phyloP scores from a whole-genome alignment of 139 green algal species.

The Astrephomene gubernaculifera region DNA sequence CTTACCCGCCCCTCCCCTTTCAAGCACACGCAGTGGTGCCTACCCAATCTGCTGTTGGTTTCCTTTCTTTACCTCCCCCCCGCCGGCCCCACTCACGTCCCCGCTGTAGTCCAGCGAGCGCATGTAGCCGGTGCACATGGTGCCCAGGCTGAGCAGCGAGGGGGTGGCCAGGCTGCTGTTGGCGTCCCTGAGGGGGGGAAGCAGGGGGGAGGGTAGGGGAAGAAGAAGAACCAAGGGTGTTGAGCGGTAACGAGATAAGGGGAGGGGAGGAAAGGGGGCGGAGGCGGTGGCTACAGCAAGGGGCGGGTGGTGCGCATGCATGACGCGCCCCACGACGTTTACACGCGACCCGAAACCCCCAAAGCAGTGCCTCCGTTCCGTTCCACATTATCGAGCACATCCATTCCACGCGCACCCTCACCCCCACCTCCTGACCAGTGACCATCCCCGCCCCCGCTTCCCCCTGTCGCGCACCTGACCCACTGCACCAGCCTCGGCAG shows the following conservation, averaged over 20 bases:
- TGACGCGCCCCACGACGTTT: too few relatives aligned
- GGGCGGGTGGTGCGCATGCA: too few relatives aligned
- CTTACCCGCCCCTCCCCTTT: neutral
- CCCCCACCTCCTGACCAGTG: neutral
- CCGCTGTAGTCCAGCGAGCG: slow-evolving; percentile 24
- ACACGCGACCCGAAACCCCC: too few relatives aligned
- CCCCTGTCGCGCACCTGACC: slow-evolving; percentile 3
- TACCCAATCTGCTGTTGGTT: neutral
- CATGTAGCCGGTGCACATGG: slow-evolving; percentile 48
- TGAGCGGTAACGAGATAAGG: too few relatives aligned
- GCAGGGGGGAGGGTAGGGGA: neutral
- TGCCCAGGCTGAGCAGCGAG: slow-evolving; percentile 22
- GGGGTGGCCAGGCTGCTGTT: slow-evolving; percentile 1
- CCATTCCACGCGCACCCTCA: too few relatives aligned
- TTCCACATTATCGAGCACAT: too few relatives aligned
- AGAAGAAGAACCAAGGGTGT: too few relatives aligned
- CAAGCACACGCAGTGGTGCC: too few relatives aligned
- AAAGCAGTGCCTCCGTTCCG: too few relatives aligned
- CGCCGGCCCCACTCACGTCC: neutral
- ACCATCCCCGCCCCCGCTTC: neutral
- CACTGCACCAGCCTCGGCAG: slow-evolving; percentile 28
- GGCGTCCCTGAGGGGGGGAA: neutral
- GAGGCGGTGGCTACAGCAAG: too few relatives aligned
- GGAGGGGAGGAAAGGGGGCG: too few relatives aligned
- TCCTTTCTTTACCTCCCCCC: neutral